Base-by-base conservation (phyloP, 2,329 filamentous ascomycete genomes). In the Aspergillus hortae region DNA sequence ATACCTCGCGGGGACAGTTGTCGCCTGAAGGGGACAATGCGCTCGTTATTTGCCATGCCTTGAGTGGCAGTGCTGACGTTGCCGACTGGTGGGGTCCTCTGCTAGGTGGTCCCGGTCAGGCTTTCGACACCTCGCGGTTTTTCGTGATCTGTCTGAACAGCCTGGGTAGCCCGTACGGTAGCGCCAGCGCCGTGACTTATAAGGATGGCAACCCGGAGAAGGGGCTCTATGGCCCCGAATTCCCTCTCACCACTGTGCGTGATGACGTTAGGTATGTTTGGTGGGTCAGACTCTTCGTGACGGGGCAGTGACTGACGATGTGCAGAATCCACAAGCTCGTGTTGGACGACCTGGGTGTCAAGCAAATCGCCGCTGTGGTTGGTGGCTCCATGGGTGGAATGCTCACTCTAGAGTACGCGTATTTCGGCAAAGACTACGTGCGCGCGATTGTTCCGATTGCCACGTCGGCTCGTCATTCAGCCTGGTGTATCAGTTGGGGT, bases 181-280 rank as follows among this genome's bases (percentile, higher is more conserved):
- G 75, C 61, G 78, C 77, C 5, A 80, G 78, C 54, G 76, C 78
- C 7, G 72, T 82, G 12, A 99, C 94, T 2, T 86, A 86, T 61
- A 95, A 90, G 70, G 87, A 96, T 65, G 91, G 91, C 12, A 83
- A 95, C 62, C 74, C 81, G 14, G 77, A 77, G 47, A 85, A 89
- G 56, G 91, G 84, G 15, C 82, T 83, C 61, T 99, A 99, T 66
- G 94, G 94, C 0, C 94, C 94, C 1, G 94, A 99, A 66, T 99
- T 99, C 61, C 94, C 94, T 44, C 76, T 99, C 57, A 96, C 94
- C 1, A 97, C 94, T 0, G 90, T 99, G 57, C 81, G 92, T 59
- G 94, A 99, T 68, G 94, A 99, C 75, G 92, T 97, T 48, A 91
- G 89, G 89, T 94, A 75, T 76, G 87, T 57, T 7, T 23, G n/a